A percentile compares a stretch with the other conserved stretches of the same genome.
Evolutionary conservation across 1,284 basidiomycete genomes (phyloP).

Genomic region (Ustilago hordei): DNA sequence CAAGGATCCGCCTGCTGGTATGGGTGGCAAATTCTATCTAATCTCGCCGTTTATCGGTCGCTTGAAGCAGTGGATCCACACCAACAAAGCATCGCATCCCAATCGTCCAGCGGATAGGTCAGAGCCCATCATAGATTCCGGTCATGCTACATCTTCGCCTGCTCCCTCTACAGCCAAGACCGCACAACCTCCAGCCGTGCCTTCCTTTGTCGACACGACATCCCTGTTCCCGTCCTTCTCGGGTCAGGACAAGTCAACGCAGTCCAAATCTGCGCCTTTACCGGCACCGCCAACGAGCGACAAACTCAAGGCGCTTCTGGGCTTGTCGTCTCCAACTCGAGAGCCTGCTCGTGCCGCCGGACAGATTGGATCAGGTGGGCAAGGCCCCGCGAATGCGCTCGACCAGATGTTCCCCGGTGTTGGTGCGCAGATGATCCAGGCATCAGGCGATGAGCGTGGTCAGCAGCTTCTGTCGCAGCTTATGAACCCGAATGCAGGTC

Average conservation of each 20-base stretch:
- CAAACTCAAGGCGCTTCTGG: slow-evolving; percentile 56
- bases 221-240: slow-evolving; percentile 46
- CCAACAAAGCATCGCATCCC: slow-evolving; percentile 59
- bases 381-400: slow-evolving; percentile 12
- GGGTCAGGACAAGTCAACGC: slow-evolving; percentile 17
- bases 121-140: slow-evolving; percentile 21
- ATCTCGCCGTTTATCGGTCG: slow-evolving; percentile 88
- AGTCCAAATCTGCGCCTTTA: slow-evolving; percentile 32
- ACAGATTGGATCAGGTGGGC: slow-evolving; percentile 1
- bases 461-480: slow-evolving; percentile 52
- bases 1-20: slow-evolving; percentile 72
- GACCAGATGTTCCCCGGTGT: slow-evolving; percentile 42
- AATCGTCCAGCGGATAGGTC: slow-evolving; percentile 25
- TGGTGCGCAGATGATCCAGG: slow-evolving; percentile 50
- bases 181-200: slow-evolving; percentile 19
- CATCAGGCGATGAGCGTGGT: slow-evolving; percentile 47
- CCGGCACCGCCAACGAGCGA: slow-evolving; percentile 53
- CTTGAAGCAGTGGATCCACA: slow-evolving; percentile 66
- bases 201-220: slow-evolving; percentile 40
- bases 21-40: slow-evolving; percentile 86
- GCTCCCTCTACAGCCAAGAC: slow-evolving; percentile 19
- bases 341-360: slow-evolving; percentile 24
- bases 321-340: slow-evolving; percentile 36
- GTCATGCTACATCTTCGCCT: slow-evolving; percentile 14
- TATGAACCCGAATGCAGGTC: slow-evolving; percentile 27